phyloP scores from a whole-genome alignment of 768 basidiomycete species.

The Lactarius sanguifluus region DNA sequence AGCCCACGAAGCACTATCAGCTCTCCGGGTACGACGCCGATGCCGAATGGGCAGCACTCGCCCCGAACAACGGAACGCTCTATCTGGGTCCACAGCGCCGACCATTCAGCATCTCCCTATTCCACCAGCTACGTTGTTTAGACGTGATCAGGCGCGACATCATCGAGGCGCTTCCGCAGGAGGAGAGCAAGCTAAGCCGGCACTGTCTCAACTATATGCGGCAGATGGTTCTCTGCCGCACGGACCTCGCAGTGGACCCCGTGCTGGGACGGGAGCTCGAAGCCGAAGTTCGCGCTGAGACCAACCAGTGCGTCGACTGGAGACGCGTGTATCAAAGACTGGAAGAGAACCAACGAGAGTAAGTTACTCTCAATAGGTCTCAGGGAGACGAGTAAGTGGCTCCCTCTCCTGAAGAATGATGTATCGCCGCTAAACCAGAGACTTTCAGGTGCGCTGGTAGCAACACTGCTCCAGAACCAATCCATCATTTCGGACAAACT shows the following conservation, averaged over 20 bases:
- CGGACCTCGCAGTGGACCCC: conserved; percentile 37
- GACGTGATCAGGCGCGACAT: conserved; percentile 38
- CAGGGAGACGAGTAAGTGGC: neutral
- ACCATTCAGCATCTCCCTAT: conserved; percentile 40
- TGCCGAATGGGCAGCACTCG: conserved; percentile 33
- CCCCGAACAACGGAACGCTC: conserved; percentile 32
- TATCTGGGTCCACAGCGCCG: conserved; percentile 32
- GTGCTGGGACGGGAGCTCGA: conserved; percentile 15
- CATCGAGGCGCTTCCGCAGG: conserved; percentile 1
- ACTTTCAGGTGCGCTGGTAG: neutral
- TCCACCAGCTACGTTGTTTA: conserved; percentile 45
- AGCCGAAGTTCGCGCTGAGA: conserved; percentile 16
- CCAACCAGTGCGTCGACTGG: conserved; percentile 20
- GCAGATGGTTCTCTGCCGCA: conserved; percentile 41
- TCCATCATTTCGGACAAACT: neutral
- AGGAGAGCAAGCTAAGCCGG: conserved; percentile 18
- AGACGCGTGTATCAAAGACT: conserved; percentile 13
- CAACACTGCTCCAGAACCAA: too few species aligned
- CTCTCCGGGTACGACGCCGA: conserved; percentile 14
- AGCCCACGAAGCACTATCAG: conserved; percentile 16
- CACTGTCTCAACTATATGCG: conserved; percentile 45
- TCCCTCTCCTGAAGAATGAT: neutral
- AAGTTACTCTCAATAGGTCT: conserved; percentile 1
- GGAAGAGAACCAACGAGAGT: conserved; percentile 18
- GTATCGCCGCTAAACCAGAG: neutral